These are phyloP conservation scores for Lipomyces sp. DNA, from an alignment of 805 yeast species.

Conservation along the genomic window DNA sequence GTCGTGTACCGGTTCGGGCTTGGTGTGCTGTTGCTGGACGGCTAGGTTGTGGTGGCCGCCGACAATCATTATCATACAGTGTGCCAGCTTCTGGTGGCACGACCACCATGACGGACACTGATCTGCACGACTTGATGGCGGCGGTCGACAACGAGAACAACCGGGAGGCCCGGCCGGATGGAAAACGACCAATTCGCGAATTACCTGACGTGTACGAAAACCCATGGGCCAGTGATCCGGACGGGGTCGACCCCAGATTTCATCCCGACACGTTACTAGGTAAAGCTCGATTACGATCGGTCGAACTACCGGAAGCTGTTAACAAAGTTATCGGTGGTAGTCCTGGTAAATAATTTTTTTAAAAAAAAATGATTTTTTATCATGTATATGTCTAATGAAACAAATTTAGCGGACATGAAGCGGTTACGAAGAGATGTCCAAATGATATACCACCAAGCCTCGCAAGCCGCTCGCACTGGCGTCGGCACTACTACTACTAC, in stretches of 20 bases:
- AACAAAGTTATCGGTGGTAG: slow-evolving; percentile 24
- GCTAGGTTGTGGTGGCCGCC: neutral
- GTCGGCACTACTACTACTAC: neutral
- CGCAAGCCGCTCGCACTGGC: neutral
- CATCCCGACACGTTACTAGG: slow-evolving; percentile 30
- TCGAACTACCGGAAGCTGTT: slow-evolving; percentile 19
- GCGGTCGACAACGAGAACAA: neutral
- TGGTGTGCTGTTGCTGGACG: neutral
- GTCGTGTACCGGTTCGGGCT: neutral
- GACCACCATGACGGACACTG: neutral
- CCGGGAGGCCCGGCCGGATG: slow-evolving; percentile 1
- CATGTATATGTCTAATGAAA: neutral
- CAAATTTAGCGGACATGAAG: slow-evolving; percentile 21
- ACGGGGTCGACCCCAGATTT: slow-evolving; percentile 15
- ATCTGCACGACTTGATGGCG: neutral
- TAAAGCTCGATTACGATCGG: slow-evolving; percentile 18
- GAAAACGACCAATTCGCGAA: slow-evolving; percentile 9
- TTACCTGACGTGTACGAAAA: slow-evolving; percentile 22
- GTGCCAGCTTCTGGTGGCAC: neutral
- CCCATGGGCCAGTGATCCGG: slow-evolving; percentile 13
- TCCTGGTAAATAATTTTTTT: slow-evolving; percentile 16
- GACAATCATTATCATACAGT: neutral
- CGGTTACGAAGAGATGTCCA: slow-evolving; percentile 20
- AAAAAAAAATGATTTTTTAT: too few species aligned
- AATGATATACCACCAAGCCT: slow-evolving; percentile 14